Evolutionary conservation across 805 yeast species (phyloP).

Genomic region (Schwanniomyces occidentalis): DNA sequence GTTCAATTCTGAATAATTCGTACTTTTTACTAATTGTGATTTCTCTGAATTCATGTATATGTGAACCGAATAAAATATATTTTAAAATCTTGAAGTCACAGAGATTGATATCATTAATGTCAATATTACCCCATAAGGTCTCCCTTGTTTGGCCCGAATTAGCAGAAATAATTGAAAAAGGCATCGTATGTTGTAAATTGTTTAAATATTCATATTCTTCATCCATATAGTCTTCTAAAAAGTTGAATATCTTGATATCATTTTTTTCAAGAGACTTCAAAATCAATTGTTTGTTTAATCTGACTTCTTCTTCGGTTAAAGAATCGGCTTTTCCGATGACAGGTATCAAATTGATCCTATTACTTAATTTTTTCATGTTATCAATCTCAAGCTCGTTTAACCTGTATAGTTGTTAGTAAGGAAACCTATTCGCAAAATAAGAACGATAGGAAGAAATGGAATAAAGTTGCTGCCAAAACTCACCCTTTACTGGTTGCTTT

Average conservation of each 20-base stretch:
- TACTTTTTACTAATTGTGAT: slow-evolving; percentile 18
- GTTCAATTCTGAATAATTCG: slow-evolving; percentile 18
- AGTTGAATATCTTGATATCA: slow-evolving; percentile 44
- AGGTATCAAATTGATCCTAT: slow-evolving; percentile 79
- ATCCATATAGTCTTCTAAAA: slow-evolving; percentile 16
- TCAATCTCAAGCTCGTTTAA: slow-evolving; percentile 68
- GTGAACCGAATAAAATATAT: slow-evolving; percentile 22
- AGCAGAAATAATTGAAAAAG: slow-evolving; percentile 18
- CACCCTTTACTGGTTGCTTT: slow-evolving; percentile 62
- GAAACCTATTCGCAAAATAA: too few relatives aligned
- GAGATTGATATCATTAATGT: slow-evolving; percentile 14
- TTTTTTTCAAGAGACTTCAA: slow-evolving; percentile 52
- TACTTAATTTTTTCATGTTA: slow-evolving; percentile 67
- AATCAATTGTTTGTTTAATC: slow-evolving; percentile 52
- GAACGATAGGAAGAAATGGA: too few relatives aligned
- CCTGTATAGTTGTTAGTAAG: slow-evolving; percentile 11
- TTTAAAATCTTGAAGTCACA: slow-evolving; percentile 21
- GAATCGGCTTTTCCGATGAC: slow-evolving; percentile 81
- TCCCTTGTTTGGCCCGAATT: slow-evolving; percentile 9
- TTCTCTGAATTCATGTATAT: slow-evolving; percentile 28
- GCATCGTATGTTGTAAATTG: slow-evolving; percentile 16
- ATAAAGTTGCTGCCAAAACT: slow-evolving; percentile 2
- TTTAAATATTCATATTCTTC: slow-evolving; percentile 13
- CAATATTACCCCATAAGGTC: slow-evolving; percentile 20
- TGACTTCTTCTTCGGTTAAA: slow-evolving; percentile 57